A percentile compares a stretch with the other conserved stretches of the same genome.
These are phyloP conservation scores for Colletotrichum paranaense DNA, from an alignment of 2,329 filamentous ascomycete species.

Conservation along the genomic window DNA sequence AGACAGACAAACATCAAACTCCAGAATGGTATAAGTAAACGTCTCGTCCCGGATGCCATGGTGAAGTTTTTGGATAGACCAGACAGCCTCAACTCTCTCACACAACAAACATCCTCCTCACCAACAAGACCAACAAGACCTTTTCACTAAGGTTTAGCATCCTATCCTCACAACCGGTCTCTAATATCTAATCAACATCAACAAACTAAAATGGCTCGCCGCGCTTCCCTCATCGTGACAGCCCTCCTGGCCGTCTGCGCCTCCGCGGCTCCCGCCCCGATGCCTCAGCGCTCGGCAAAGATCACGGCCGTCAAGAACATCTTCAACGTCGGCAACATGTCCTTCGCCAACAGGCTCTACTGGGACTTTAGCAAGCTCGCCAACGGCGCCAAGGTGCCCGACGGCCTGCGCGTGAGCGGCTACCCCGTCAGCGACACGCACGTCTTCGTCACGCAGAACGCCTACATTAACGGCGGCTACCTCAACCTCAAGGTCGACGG, in stretches of 20 bases:
- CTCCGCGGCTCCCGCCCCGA: neutral
- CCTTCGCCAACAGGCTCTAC: slow-evolving; percentile 1
- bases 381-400: slow-evolving; percentile 32
- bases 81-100: neutral
- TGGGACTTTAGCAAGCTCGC: slow-evolving; percentile 17
- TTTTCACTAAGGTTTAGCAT: neutral
- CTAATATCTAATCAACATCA: neutral
- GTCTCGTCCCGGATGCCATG: neutral
- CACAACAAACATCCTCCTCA: neutral
- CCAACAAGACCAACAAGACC: no score
- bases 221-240: neutral
- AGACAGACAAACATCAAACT: neutral
- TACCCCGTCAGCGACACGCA: slow-evolving; percentile 37
- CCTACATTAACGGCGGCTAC: slow-evolving; percentile 41
- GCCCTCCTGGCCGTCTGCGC: slow-evolving; percentile 3
- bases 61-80: neutral
- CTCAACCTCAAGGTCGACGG: slow-evolving; percentile 43
- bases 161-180: neutral
- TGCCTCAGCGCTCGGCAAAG: slow-evolving; percentile 12
- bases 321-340: neutral
- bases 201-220: neutral
- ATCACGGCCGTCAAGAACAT: neutral
- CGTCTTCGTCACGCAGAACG: slow-evolving; percentile 32
- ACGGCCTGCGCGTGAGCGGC: slow-evolving; percentile 38
- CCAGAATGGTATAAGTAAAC: neutral